A percentile compares a stretch with the other conserved stretches of the same genome.
phyloP scores from a whole-genome alignment of 1,139 yeast species.

The Casaregolazyma lundiana region DNA sequence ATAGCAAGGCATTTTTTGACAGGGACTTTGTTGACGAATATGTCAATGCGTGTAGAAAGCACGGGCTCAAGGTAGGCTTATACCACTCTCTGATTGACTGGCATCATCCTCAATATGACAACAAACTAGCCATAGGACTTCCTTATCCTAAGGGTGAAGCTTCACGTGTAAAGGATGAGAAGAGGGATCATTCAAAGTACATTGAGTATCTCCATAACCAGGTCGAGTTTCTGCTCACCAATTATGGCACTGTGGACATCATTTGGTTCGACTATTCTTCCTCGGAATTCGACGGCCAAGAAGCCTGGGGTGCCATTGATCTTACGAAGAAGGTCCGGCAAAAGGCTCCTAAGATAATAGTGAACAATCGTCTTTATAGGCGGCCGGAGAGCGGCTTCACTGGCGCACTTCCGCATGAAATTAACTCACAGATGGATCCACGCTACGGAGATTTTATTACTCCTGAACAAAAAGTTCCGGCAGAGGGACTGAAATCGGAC shows the following conservation, averaged over 20 bases:
- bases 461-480: constrained; percentile 16
- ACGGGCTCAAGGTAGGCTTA: constrained; percentile 15
- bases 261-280: constrained; percentile 18
- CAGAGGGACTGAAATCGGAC: no score
- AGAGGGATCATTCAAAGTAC: constrained; percentile 12
- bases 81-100: constrained; percentile 18
- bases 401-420: constrained; percentile 13
- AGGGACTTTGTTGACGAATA: constrained; percentile 15
- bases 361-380: constrained; percentile 16
- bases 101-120: constrained; percentile 17
- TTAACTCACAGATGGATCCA: constrained; percentile 13
- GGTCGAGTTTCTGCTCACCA: constrained; percentile 13
- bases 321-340: constrained; percentile 11
- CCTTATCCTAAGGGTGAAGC: constrained; percentile 15
- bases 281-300: constrained; percentile 16
- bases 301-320: constrained; percentile 15
- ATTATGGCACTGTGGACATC: constrained; percentile 12
- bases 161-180: constrained; percentile 6
- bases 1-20: constrained; percentile 8
- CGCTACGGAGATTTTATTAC: constrained; percentile 18
- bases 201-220: constrained; percentile 14
- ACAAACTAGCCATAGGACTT: constrained; percentile 8
- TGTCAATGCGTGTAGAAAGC: constrained; percentile 8
- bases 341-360: constrained; percentile 12
- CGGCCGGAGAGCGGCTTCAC: constrained; percentile 14